Percentiles rank a stretch among this genome's conserved stretches.
Conservation (phyloP, 148 eudicot genomes). For the Dysphania ambrosioides region DNA sequence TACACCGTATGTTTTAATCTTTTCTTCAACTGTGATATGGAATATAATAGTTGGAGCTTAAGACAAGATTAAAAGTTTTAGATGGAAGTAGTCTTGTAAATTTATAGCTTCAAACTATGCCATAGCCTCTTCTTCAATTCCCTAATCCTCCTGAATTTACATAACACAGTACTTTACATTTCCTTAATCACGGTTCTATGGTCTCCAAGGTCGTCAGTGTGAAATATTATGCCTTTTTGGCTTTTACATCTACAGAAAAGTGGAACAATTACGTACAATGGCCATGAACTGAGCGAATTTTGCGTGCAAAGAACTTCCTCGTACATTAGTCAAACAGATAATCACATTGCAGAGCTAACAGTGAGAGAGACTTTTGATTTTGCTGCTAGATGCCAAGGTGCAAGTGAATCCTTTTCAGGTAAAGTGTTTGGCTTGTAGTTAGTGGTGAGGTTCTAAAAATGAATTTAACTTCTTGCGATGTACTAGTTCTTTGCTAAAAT, state of each 20-base stretch:
- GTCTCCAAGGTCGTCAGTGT: too few species aligned
- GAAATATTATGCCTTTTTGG: too few species aligned
- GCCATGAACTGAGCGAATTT: conserved; percentile 62
- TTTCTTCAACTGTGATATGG: neutral
- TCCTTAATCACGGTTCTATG: neutral
- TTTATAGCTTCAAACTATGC: too few species aligned
- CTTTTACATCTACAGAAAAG: conserved; percentile 45
- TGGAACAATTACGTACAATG: conserved; percentile 77
- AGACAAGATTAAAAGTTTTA: too few species aligned
- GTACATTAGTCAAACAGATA: conserved; percentile 80
- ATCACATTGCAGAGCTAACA: conserved; percentile 84
- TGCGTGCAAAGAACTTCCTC: conserved; percentile 76
- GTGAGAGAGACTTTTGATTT: conserved; percentile 90
- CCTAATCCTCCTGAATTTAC: too few species aligned
- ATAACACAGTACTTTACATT: too few species aligned
- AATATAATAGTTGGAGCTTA: neutral
- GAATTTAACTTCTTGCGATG: neutral
- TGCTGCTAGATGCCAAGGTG: conserved; percentile 89
- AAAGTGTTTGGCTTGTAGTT: neutral
- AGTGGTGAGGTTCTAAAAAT: neutral
- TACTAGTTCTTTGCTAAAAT: too few species aligned
- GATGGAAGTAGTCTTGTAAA: too few species aligned
- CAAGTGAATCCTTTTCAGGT: conserved; percentile 57
- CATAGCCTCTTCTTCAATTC: too few species aligned
- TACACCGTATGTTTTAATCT: too few species aligned